Percentiles rank a stretch among this genome's conserved stretches.
Conservation (phyloP, 1,284 basidiomycete species). For the Kalmanozyma brasiliensis region DNA sequence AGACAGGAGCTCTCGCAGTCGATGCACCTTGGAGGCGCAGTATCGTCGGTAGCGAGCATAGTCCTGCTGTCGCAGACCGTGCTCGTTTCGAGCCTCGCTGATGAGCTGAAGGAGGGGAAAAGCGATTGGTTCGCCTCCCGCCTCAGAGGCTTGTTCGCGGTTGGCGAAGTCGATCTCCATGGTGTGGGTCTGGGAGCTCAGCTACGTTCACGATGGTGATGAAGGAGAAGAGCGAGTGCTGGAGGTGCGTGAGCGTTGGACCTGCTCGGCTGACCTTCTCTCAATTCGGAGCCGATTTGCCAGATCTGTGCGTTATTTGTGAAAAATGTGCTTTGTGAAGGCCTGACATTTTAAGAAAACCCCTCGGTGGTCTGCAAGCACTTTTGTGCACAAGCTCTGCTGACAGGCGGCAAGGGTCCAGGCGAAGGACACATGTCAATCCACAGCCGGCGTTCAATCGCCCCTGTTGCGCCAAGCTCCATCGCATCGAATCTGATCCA, state of each 20-base stretch:
- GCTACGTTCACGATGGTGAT: neutral
- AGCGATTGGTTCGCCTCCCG: conserved; percentile 33
- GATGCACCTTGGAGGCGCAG: conserved; percentile 88
- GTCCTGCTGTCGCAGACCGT: conserved; percentile 89
- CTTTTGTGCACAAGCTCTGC: no score
- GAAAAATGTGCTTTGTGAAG: neutral
- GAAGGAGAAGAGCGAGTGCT: neutral
- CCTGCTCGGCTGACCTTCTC: conserved; percentile 26
- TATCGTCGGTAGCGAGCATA: conserved; percentile 85
- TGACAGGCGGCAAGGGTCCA: no score
- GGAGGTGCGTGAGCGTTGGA: conserved; percentile 1
- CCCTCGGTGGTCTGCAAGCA: neutral
- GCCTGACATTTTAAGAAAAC: neutral
- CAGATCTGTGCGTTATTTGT: neutral
- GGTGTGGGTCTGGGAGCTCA: neutral
- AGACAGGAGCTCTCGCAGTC: conserved; percentile 82
- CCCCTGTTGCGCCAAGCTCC: no score
- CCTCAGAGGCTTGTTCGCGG: conserved; percentile 23
- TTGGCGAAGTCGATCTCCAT: conserved; percentile 46
- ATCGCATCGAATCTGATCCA: no score
- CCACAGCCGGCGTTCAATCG: no score
- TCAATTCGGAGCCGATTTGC: conserved; percentile 16
- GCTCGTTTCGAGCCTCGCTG: conserved; percentile 88
- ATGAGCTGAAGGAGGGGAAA: conserved; percentile 79
- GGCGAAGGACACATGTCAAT: no score